Evolutionary conservation across 164 flowering plant genomes (phyloP).

Genomic region (Dillenia suffruticosa): DNA sequence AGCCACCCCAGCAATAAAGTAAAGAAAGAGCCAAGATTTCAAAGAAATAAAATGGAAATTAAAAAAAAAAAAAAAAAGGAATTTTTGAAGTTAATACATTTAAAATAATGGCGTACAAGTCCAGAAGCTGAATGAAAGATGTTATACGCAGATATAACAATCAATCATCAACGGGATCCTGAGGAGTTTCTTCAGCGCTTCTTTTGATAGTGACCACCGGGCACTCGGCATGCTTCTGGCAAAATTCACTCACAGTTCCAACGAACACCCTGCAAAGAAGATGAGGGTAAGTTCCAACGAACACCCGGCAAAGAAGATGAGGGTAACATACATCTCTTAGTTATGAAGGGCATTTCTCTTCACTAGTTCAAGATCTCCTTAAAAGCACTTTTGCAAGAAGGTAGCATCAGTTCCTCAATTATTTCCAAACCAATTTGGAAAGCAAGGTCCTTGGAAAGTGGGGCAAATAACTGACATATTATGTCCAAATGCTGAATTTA

Average conservation of each 20-base stretch:
- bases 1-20: no score
- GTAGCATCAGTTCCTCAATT: background rate
- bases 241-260: slow-evolving; percentile 96
- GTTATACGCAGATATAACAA: background rate
- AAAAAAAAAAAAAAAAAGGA: slow-evolving; percentile 2
- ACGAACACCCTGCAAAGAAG: slow-evolving; percentile 77
- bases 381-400: background rate
- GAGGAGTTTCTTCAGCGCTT: slow-evolving; percentile 63
- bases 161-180: slow-evolving; percentile 91
- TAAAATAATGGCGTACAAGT: background rate
- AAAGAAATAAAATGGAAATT: no score
- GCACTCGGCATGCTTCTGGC: slow-evolving; percentile 91
- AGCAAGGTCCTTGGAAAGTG: no score
- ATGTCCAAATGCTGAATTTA: no score
- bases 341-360: background rate
- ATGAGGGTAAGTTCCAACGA: slow-evolving; percentile 88
- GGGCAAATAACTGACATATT: no score
- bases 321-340: background rate
- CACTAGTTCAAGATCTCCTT: background rate
- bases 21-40: no score
- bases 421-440: no score
- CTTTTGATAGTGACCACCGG: slow-evolving; percentile 89
- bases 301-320: slow-evolving; percentile 78
- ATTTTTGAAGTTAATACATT: no score
- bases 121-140: background rate